A percentile compares a stretch with the other conserved stretches of the same genome.
Conservation (phyloP, 495 filamentous ascomycete species). For the Viridothelium virens region DNA sequence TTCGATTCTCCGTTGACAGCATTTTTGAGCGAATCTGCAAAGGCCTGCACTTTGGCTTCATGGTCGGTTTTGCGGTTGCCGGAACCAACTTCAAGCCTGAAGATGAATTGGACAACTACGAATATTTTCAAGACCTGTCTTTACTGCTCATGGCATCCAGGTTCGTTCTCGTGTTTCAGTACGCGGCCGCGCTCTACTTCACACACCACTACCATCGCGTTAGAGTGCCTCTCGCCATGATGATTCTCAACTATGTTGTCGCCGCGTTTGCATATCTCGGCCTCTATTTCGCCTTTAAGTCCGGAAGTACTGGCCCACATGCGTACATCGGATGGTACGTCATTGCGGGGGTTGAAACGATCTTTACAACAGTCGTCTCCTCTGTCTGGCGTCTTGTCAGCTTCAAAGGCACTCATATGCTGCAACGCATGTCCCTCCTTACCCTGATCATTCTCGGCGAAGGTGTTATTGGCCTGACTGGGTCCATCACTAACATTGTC, state of each 20-base stretch:
- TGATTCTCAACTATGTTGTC: conserved; percentile 9
- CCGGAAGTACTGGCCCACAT: conserved; percentile 26
- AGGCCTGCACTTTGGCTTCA: conserved; percentile 52
- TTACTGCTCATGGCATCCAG: conserved; percentile 55
- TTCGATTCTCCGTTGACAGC: conserved; percentile 61
- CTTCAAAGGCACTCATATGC: conserved; percentile 58
- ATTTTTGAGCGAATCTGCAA: conserved; percentile 59
- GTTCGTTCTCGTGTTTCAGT: conserved; percentile 50
- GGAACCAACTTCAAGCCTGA: conserved; percentile 47
- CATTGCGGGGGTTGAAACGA: conserved; percentile 48
- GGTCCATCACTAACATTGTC: conserved; percentile 49
- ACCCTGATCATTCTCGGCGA: conserved; percentile 66
- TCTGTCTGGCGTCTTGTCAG: conserved; percentile 48
- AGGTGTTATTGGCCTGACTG: conserved; percentile 47
- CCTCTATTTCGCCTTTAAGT: conserved; percentile 36
- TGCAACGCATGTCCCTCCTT: conserved; percentile 57
- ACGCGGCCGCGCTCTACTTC: conserved; percentile 44
- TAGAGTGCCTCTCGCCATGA: conserved; percentile 8
- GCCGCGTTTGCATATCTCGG: conserved; percentile 13
- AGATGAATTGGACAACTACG: conserved; percentile 40
- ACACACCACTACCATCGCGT: conserved; percentile 19
- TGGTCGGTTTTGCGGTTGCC: conserved; percentile 58
- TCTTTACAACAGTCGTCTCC: conserved; percentile 48
- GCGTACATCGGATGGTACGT: conserved; percentile 55
- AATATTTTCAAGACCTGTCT: conserved; percentile 42